phyloP scores from a whole-genome alignment of 345 rosid species.

The Syzygium jambos region DNA sequence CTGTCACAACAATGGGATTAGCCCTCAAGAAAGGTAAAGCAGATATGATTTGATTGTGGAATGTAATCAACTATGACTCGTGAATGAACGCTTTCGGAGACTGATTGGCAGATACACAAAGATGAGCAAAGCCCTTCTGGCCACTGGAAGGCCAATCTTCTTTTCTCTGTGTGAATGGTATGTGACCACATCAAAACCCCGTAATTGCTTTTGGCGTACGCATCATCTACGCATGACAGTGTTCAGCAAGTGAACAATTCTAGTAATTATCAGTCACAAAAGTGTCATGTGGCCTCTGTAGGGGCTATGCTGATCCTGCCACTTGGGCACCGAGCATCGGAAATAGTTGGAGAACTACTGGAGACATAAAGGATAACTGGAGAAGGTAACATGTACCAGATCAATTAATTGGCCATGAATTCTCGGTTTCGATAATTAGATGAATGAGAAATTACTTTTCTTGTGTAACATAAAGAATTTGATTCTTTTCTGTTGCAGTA shows the following conservation, averaged over 20 bases:
- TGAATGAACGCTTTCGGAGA: background rate
- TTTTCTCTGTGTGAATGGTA: conserved; percentile 40
- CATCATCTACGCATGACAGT: background rate
- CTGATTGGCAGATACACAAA: conserved; percentile 6
- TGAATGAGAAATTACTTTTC: background rate
- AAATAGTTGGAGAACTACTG: conserved; percentile 58
- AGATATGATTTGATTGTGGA: background rate
- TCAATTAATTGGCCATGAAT: background rate
- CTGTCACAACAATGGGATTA: conserved; percentile 15
- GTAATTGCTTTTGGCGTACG: background rate
- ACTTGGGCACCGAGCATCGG: conserved; percentile 35
- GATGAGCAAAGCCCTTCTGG: conserved; percentile 25
- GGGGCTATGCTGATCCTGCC: conserved; percentile 39
- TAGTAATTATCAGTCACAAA: background rate
- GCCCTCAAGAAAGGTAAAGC: conserved; percentile 17
- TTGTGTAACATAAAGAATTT: background rate
- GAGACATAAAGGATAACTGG: conserved; percentile 38
- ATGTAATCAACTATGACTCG: background rate
- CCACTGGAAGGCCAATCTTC: conserved; percentile 28
- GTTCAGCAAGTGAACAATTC: background rate
- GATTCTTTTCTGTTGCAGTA: conserved; percentile 8
- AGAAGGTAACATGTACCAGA: conserved; percentile 11
- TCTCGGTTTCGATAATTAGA: background rate
- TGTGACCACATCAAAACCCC: background rate
- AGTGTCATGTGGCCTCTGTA: background rate